These are phyloP conservation scores for Metschnikowia lunata DNA, from an alignment of 805 yeast genomes.

Conservation along the genomic window DNA sequence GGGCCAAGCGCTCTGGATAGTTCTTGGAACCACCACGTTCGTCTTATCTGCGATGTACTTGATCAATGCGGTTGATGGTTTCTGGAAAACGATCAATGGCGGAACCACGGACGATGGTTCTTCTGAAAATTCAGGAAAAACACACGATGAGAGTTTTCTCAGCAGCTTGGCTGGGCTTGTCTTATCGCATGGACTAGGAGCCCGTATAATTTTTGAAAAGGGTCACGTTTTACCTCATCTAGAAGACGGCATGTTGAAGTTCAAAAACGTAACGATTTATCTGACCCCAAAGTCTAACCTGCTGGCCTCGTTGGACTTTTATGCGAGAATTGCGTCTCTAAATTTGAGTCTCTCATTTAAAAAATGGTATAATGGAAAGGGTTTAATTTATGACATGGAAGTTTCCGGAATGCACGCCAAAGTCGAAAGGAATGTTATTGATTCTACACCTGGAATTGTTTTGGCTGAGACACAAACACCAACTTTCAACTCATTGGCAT, in stretches of 20 bases:
- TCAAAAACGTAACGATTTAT: slow-evolving; percentile 35
- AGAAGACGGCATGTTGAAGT: slow-evolving; percentile 47
- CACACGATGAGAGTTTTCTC: slow-evolving; percentile 24
- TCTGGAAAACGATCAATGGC: slow-evolving; percentile 19
- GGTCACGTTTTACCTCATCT: slow-evolving; percentile 40
- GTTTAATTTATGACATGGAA: slow-evolving; percentile 46
- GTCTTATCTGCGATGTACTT: slow-evolving; percentile 44
- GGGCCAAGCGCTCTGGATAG: slow-evolving; percentile 53
- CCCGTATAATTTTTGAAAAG: slow-evolving; percentile 34
- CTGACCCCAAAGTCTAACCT: slow-evolving; percentile 10
- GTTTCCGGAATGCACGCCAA: slow-evolving; percentile 46
- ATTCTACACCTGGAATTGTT: slow-evolving; percentile 7
- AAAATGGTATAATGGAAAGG: slow-evolving; percentile 55
- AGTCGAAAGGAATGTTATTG: slow-evolving; percentile 15
- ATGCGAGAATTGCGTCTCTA: slow-evolving; percentile 39
- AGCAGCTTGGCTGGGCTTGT: slow-evolving; percentile 33
- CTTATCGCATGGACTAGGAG: slow-evolving; percentile 38
- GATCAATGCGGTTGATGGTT: slow-evolving; percentile 33
- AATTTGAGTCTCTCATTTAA: slow-evolving; percentile 45
- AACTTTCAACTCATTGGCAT: slow-evolving; percentile 22
- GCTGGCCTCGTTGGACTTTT: slow-evolving; percentile 20
- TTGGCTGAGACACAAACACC: slow-evolving; percentile 26
- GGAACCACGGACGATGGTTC: slow-evolving; percentile 18
- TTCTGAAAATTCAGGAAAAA: neutral
- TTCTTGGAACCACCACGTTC: slow-evolving; percentile 56